Conservation (phyloP, 2,329 filamentous ascomycete species). For the Parascedosporium putredinis region DNA sequence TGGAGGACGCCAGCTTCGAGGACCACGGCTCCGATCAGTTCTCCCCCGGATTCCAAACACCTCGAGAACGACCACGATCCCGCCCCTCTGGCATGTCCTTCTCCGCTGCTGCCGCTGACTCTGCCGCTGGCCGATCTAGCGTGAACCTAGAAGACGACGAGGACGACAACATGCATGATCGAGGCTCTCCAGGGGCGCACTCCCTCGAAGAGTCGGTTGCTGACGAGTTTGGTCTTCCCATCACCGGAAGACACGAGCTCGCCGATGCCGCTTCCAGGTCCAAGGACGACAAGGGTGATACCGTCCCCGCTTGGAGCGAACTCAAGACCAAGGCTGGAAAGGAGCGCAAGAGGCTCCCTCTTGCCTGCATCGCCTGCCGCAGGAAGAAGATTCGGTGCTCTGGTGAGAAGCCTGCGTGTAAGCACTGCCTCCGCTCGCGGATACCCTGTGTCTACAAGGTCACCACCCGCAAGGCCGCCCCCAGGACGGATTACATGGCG, state of each 20-base stretch:
- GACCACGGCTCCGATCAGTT: conserved; percentile 23
- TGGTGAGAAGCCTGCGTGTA: conserved; percentile 94
- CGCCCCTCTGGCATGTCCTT: conserved; percentile 18
- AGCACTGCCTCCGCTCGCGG: conserved; percentile 83
- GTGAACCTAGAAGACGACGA: conserved; percentile 10
- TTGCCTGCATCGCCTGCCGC: conserved; percentile 91
- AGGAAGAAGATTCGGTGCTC: conserved; percentile 98
- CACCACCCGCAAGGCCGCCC: conserved; percentile 85
- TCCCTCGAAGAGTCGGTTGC: conserved; percentile 41
- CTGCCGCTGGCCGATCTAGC: conserved; percentile 19
- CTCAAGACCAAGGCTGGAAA: conserved; percentile 89
- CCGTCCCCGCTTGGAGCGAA: conserved; percentile 64
- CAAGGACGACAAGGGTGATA: conserved; percentile 49
- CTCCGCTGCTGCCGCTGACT: conserved; percentile 19
- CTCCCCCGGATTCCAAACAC: conserved; percentile 10
- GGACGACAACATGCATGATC: conserved; percentile 34
- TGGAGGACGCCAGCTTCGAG: conserved; percentile 22
- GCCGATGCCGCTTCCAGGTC: conserved; percentile 41
- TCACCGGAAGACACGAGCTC: conserved; percentile 32
- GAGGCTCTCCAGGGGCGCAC: conserved; percentile 31
- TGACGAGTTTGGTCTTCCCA: conserved; percentile 49
- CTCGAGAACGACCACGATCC: neutral
- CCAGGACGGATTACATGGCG: conserved; percentile 95
- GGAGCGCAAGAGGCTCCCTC: conserved; percentile 81
- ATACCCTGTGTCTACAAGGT: conserved; percentile 98